Base-by-base conservation (phyloP, 2,329 filamentous ascomycete genomes). In the Escovopsis sp. region DNA sequence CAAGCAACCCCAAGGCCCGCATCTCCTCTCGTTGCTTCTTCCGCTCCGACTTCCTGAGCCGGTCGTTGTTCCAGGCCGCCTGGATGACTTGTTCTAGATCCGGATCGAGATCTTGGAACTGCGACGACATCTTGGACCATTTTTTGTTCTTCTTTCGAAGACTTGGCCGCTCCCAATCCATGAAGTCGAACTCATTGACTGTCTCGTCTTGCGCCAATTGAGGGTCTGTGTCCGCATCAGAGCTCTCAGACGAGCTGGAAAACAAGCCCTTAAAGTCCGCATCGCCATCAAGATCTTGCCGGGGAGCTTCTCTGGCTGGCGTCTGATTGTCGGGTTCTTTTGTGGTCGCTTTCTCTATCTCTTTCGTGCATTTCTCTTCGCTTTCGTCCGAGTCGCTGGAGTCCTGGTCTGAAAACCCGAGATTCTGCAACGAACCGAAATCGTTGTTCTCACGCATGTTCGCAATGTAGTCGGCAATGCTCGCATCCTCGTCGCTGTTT, bases 81-180 rank as follows among this genome's bases (percentile, higher is more conserved):
- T 74, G 66, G 40, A 88, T 61, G 3, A 69, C 66, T 33, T 68
- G 64, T 49, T 81, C 75, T 1, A 85, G 58, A 42, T 88, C 83
- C 1, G 74, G 75, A 51, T 88, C 83, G 0, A 82, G 58, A 19
- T 74, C 65, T 43, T 78, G 65, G 12, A 68, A 60, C 4, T 67
- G 64, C 38, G 71, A 59, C 41, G 70, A 65, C 38, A 66, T 68
- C 47, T 74, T 73, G 12, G 70, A 68, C 36, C 75, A 77, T 58
- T 83, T 85, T 53, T 76, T 32, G 7, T 7, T 80, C 47, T 71
- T 76, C 37, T 60, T 59, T 43, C 69, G 73, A 6, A 87, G 59
- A 42, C 77, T 85, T 1, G 80, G 77, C 26, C 79, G 71, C 12
- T 83, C 73, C 62, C 83, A 85, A 53, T 94, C 85, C 80, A 91